A percentile compares a stretch with the other conserved stretches of the same genome.
These are phyloP conservation scores for Hemileccinum rubropunctum DNA, from an alignment of 768 basidiomycete species.

Conservation along the genomic window DNA sequence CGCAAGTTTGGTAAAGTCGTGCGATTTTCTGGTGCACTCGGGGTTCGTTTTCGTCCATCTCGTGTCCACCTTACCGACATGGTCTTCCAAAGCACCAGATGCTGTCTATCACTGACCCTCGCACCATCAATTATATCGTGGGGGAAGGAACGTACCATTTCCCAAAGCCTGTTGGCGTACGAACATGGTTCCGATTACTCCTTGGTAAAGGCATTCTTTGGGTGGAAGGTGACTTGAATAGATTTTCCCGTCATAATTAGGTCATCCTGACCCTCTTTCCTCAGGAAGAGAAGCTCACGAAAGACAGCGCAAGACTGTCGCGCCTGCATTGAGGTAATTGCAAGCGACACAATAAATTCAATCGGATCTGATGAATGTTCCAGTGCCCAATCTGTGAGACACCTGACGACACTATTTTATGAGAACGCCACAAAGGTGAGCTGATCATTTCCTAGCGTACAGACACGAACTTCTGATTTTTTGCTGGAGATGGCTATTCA, in stretches of 20 bases:
- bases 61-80: conserved; percentile 8
- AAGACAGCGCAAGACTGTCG: conserved; percentile 48
- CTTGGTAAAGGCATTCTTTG: conserved; percentile 64
- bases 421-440: conserved; percentile 48
- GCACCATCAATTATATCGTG: conserved; percentile 53
- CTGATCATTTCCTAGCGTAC: neutral
- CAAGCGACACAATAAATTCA: neutral
- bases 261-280: conserved; percentile 1
- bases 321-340: conserved; percentile 54
- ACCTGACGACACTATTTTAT: conserved; percentile 49
- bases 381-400: conserved; percentile 53
- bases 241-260: neutral
- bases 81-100: conserved; percentile 46
- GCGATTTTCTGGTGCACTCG: conserved; percentile 54
- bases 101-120: conserved; percentile 53
- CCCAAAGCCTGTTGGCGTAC: conserved; percentile 60
- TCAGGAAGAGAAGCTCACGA: conserved; percentile 57
- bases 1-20: conserved; percentile 51
- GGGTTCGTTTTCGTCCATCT: conserved; percentile 34
- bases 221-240: conserved; percentile 50
- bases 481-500: conserved; percentile 40
- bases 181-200: conserved; percentile 60
- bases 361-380: conserved; percentile 1
- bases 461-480: conserved; percentile 2
- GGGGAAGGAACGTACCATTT: conserved; percentile 55